These are phyloP conservation scores for Angomonas ambiguus DNA, from an alignment of 208 protist genomes.

Conservation along the genomic window DNA sequence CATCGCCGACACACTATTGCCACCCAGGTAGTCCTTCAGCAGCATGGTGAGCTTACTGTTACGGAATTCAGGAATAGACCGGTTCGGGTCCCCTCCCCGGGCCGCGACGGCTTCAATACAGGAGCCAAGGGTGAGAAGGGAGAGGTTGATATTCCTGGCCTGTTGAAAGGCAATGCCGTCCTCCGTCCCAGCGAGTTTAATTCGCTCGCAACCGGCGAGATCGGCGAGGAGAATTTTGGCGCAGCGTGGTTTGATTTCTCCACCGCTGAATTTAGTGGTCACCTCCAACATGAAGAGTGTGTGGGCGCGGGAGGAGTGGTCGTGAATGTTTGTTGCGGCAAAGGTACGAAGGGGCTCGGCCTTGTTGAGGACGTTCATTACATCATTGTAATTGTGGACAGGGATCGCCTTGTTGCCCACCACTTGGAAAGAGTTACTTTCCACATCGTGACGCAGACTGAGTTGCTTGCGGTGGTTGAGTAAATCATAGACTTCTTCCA, in stretches of 20 bases:
- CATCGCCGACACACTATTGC: slow-evolving; percentile 80
- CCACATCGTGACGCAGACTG: not conserved
- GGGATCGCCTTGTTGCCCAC: slow-evolving; percentile 22
- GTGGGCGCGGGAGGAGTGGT: slow-evolving; percentile 83
- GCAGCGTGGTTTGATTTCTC: slow-evolving; percentile 4
- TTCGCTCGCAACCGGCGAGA: slow-evolving; percentile 87
- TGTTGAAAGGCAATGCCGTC: slow-evolving; percentile 83
- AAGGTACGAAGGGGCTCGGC: slow-evolving; percentile 75
- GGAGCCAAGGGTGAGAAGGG: slow-evolving; percentile 89
- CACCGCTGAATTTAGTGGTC: slow-evolving; percentile 28
- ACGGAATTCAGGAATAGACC: slow-evolving; percentile 76
- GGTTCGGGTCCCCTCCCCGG: slow-evolving; percentile 21
- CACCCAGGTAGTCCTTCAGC: slow-evolving; percentile 86
- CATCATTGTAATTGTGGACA: slow-evolving; percentile 50
- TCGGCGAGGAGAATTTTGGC: slow-evolving; percentile 92
- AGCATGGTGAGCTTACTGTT: slow-evolving; percentile 90
- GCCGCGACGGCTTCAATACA: slow-evolving; percentile 88
- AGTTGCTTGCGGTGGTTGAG: slow-evolving; percentile 1
- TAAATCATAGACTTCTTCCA: slow-evolving; percentile 29
- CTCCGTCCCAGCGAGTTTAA: slow-evolving; percentile 78
- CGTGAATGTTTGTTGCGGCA: slow-evolving; percentile 89
- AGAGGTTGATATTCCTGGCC: slow-evolving; percentile 90
- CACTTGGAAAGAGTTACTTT: not conserved
- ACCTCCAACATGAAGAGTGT: slow-evolving; percentile 88
- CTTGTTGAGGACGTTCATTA: slow-evolving; percentile 67